These are phyloP conservation scores for Hawksworthiomyces lignivorus DNA, from an alignment of 2,329 filamentous ascomycete species.

Conservation along the genomic window DNA sequence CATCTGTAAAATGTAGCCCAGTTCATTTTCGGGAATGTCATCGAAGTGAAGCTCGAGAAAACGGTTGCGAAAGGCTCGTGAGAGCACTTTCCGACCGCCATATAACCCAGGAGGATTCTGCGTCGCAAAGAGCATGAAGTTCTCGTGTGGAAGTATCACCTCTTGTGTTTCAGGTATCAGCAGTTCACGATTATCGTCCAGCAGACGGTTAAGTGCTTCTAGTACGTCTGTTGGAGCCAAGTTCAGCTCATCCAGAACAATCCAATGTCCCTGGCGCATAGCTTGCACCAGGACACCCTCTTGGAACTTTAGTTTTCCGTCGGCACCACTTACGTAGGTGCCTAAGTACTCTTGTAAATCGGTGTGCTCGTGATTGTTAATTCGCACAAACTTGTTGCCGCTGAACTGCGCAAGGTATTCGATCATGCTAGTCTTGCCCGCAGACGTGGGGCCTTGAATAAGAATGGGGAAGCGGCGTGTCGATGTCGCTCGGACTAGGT, in stretches of 20 bases:
- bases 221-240: constrained; percentile 93
- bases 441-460: constrained; percentile 92
- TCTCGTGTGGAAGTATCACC: constrained; percentile 79
- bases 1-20: constrained; percentile 84
- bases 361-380: constrained; percentile 99
- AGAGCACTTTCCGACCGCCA: constrained; percentile 86
- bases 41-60: constrained; percentile 97
- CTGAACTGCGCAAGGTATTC: constrained; percentile 96
- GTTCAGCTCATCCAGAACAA: constrained; percentile 95
- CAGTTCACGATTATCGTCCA: constrained; percentile 94
- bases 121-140: constrained; percentile 97
- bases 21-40: constrained; percentile 90
- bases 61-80: constrained; percentile 89
- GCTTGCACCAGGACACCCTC: constrained; percentile 92
- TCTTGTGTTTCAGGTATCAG: constrained; percentile 96
- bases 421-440: constrained; percentile 99
- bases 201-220: constrained; percentile 86
- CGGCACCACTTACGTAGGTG: constrained; percentile 78
- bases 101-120: constrained; percentile 96
- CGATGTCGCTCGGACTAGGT: constrained; percentile 86
- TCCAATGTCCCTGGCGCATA: constrained; percentile 90
- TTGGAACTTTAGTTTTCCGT: constrained; percentile 82
- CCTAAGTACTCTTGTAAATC: constrained; percentile 97
- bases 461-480: constrained; percentile 88
- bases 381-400: constrained; percentile 93